These are phyloP conservation scores for Pichia sp. DNA, from an alignment of 1,139 yeast genomes.

Conservation along the genomic window DNA sequence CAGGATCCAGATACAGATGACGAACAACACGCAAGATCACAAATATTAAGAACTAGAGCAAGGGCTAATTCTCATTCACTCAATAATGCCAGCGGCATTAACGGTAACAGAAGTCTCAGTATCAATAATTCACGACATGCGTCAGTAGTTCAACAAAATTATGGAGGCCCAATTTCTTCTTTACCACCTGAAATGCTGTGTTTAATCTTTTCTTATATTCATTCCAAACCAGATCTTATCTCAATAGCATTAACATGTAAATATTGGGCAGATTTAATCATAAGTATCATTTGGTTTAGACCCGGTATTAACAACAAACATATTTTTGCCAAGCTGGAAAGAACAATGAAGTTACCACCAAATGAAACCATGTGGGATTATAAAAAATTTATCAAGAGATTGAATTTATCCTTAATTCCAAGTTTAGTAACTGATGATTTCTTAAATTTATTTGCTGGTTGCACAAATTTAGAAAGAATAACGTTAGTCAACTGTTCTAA, in stretches of 20 bases:
- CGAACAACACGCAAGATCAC: slow-evolving; percentile 30
- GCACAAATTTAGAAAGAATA: slow-evolving; percentile 78
- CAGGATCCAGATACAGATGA: slow-evolving; percentile 33
- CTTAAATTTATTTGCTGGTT: slow-evolving; percentile 54
- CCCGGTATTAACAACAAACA: slow-evolving; percentile 68
- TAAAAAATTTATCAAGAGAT: slow-evolving; percentile 69
- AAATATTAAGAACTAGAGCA: slow-evolving; percentile 27
- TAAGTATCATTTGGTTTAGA: slow-evolving; percentile 86
- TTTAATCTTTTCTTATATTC: slow-evolving; percentile 66
- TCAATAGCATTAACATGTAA: slow-evolving; percentile 74
- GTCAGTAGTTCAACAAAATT: slow-evolving; percentile 1
- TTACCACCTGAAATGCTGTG: slow-evolving; percentile 83
- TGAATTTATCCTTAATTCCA: slow-evolving; percentile 78
- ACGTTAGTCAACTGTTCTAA: slow-evolving; percentile 80
- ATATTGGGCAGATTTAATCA: slow-evolving; percentile 76
- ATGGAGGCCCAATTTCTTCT: slow-evolving; percentile 29
- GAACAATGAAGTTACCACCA: slow-evolving; percentile 53
- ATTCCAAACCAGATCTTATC: slow-evolving; percentile 61
- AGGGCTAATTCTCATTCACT: slow-evolving; percentile 13
- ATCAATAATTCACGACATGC: background rate
- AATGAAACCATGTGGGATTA: slow-evolving; percentile 65
- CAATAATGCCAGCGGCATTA: background rate
- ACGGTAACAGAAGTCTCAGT: background rate
- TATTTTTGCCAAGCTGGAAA: slow-evolving; percentile 47
- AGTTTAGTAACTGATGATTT: slow-evolving; percentile 64